Percentiles rank a stretch among this genome's conserved stretches.
Conservation (phyloP, 495 filamentous ascomycete species). For the Penicillium goetzii region DNA sequence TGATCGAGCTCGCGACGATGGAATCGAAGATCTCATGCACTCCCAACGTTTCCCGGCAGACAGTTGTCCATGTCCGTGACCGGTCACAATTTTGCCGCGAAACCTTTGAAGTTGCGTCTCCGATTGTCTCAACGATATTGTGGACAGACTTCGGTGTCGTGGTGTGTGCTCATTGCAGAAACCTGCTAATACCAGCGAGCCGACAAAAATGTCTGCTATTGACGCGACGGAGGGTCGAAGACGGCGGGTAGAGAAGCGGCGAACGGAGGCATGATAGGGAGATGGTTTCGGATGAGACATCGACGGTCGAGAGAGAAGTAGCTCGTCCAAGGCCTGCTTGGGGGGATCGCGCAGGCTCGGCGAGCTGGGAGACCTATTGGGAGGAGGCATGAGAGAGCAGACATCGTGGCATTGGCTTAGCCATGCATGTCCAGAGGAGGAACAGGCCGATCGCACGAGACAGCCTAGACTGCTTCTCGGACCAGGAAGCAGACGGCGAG, state of each 20-base stretch:
- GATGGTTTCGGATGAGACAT: slow-evolving; percentile 41
- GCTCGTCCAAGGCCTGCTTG: slow-evolving; percentile 50
- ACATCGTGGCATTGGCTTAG: slow-evolving; percentile 61
- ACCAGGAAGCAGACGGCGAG: slow-evolving; percentile 17
- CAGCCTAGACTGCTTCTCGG: slow-evolving; percentile 20
- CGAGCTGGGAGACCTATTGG: slow-evolving; percentile 57
- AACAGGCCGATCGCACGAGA: slow-evolving; percentile 27
- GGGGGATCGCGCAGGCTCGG: slow-evolving; percentile 53
- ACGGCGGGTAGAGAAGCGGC: slow-evolving; percentile 45
- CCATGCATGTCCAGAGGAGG: slow-evolving; percentile 43
- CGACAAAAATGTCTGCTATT: slow-evolving; percentile 62
- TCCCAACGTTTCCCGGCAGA: slow-evolving; percentile 26
- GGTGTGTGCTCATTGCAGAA: slow-evolving; percentile 61
- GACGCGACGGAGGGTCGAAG: slow-evolving; percentile 47
- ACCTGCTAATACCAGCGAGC: slow-evolving; percentile 65
- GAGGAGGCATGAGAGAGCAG: slow-evolving; percentile 65
- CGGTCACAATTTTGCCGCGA: slow-evolving; percentile 21
- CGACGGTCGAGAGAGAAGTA: slow-evolving; percentile 36
- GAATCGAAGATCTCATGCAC: slow-evolving; percentile 27
- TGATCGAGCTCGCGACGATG: slow-evolving; percentile 32
- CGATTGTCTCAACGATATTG: slow-evolving; percentile 25
- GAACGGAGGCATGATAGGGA: slow-evolving; percentile 36
- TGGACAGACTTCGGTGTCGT: slow-evolving; percentile 36
- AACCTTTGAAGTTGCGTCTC: slow-evolving; percentile 20
- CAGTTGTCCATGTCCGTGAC: slow-evolving; percentile 21